Evolutionary conservation across 1,284 basidiomycete genomes (phyloP).

Genomic region (Coniophora puteana): DNA sequence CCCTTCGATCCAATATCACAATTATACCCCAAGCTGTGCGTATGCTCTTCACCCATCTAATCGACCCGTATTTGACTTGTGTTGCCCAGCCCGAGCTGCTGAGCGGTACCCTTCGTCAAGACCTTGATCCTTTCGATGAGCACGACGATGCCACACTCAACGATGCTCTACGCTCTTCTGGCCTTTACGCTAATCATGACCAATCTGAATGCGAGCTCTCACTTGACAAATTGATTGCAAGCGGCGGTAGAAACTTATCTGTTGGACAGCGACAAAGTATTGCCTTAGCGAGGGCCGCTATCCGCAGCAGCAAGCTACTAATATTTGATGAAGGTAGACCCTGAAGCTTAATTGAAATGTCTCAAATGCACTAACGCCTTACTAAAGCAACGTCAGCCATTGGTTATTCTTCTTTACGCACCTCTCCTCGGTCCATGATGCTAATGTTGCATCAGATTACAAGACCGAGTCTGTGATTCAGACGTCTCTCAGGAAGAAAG

Average conservation of each 20-base stretch:
- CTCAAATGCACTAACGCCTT: background rate
- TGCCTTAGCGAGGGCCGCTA: conserved; percentile 39
- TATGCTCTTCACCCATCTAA: background rate
- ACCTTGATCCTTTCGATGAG: conserved; percentile 70
- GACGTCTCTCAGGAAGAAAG: conserved; percentile 20
- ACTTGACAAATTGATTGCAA: conserved; percentile 40
- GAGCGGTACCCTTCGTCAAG: conserved; percentile 52
- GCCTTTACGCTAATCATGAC: conserved; percentile 47
- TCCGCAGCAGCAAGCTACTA: conserved; percentile 24
- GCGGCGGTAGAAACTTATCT: conserved; percentile 62
- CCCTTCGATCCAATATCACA: conserved; percentile 54
- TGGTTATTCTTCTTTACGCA: conserved; percentile 1
- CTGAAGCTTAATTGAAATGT: too few species aligned
- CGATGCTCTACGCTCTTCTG: conserved; percentile 50
- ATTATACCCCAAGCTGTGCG: conserved; percentile 53
- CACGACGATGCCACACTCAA: conserved; percentile 65
- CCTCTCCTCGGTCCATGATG: background rate
- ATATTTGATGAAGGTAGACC: conserved; percentile 34
- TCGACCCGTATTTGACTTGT: too few species aligned
- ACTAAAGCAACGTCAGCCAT: conserved; percentile 35
- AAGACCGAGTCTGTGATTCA: conserved; percentile 25
- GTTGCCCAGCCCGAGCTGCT: conserved; percentile 60
- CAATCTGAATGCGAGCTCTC: conserved; percentile 15
- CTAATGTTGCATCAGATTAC: conserved; percentile 19
- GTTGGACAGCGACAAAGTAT: conserved; percentile 71